phyloP scores from a whole-genome alignment of 2,329 filamentous ascomycete genomes.

The Colletotrichum euphorbiae region DNA sequence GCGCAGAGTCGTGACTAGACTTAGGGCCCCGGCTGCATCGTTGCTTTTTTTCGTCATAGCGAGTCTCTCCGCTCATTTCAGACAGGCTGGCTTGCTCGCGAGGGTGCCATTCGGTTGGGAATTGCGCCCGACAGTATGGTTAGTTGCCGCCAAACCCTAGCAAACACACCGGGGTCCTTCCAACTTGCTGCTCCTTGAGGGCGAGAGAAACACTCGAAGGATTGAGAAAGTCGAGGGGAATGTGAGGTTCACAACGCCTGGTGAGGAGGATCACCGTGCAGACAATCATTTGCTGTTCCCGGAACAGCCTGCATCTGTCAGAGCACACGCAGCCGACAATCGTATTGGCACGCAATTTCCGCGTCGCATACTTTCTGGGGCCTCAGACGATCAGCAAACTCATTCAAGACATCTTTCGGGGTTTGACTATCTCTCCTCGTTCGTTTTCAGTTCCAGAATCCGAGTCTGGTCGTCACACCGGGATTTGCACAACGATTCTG shows the following conservation, averaged over 20 bases:
- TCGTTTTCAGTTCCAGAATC: not conserved
- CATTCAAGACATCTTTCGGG: not conserved
- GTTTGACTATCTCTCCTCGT: not conserved
- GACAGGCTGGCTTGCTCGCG: not conserved
- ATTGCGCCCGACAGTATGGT: conserved; percentile 15
- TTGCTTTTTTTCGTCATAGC: conserved; percentile 27
- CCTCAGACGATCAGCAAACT: not conserved
- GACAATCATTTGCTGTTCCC: conserved; percentile 10
- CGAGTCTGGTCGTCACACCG: not conserved
- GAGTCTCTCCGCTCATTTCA: not conserved
- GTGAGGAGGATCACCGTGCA: conserved; percentile 3
- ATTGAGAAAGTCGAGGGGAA: not conserved
- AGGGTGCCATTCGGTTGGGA: conserved; percentile 17
- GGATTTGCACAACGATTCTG: conserved; percentile 5
- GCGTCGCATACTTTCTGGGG: not conserved
- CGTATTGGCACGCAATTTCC: not conserved
- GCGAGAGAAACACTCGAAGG: not conserved
- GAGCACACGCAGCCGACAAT: not conserved
- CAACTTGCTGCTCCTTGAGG: not conserved
- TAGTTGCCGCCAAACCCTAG: conserved; percentile 6
- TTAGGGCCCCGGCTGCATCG: not conserved
- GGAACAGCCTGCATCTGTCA: conserved; percentile 20
- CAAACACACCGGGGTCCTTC: not conserved
- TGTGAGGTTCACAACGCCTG: not conserved
- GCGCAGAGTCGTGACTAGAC: conserved; percentile 14